Evolutionary conservation across 345 rosid species (phyloP).

Genomic region (Melaleuca alternifolia): DNA sequence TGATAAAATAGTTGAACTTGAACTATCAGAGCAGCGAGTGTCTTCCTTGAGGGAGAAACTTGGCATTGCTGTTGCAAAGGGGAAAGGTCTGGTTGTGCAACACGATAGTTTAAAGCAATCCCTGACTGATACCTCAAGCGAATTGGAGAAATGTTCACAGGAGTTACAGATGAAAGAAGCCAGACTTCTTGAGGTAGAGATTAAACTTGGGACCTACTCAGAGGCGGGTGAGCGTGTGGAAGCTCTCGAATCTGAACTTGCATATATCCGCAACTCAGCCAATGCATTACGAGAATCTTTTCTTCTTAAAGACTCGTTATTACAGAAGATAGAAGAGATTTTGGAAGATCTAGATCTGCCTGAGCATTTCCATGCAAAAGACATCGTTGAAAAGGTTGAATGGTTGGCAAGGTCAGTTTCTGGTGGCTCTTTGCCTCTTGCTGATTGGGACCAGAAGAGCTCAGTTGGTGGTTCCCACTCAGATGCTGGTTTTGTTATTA

Average conservation of each 20-base stretch:
- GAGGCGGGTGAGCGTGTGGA: slow-evolving; percentile 94
- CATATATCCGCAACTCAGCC: slow-evolving; percentile 96
- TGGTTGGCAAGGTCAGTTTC: slow-evolving; percentile 78
- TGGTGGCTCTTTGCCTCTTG: slow-evolving; percentile 37
- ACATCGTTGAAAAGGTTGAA: slow-evolving; percentile 82
- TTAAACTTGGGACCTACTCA: slow-evolving; percentile 53
- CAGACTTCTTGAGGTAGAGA: slow-evolving; percentile 59
- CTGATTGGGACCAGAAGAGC: slow-evolving; percentile 75
- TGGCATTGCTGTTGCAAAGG: slow-evolving; percentile 91
- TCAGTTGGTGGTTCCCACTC: slow-evolving; percentile 46
- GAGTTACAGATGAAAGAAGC: slow-evolving; percentile 68
- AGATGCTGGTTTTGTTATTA: slow-evolving; percentile 45
- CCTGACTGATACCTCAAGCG: slow-evolving; percentile 58
- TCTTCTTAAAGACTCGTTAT: slow-evolving; percentile 89
- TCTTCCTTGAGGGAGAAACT: slow-evolving; percentile 88
- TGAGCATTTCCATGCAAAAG: slow-evolving; percentile 81
- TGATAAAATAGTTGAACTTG: slow-evolving; percentile 57
- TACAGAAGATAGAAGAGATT: slow-evolving; percentile 89
- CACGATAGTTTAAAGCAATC: slow-evolving; percentile 76
- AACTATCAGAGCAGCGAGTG: slow-evolving; percentile 77
- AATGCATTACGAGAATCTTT: slow-evolving; percentile 90
- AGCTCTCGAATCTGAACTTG: slow-evolving; percentile 94
- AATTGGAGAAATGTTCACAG: slow-evolving; percentile 65
- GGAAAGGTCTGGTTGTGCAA: slow-evolving; percentile 81
- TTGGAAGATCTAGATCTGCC: slow-evolving; percentile 89